Conservation (phyloP, 805 yeast species). For the Wickerhamiella alocasiicola region DNA sequence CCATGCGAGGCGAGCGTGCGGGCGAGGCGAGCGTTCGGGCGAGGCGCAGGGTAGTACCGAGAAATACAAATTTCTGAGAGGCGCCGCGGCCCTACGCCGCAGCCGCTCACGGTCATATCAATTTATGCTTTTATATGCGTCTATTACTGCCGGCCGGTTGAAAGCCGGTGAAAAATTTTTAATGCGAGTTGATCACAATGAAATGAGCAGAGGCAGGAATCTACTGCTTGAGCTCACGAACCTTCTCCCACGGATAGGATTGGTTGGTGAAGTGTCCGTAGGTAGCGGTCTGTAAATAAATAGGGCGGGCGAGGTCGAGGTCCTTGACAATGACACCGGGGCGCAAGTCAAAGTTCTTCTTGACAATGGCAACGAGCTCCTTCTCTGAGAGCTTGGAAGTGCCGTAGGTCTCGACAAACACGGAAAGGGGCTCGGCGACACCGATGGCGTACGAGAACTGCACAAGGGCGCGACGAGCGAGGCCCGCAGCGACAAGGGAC, state of each 20-base stretch:
- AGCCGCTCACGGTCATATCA: too few relatives aligned
- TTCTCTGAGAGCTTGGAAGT: conserved; percentile 82
- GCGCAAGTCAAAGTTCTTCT: conserved; percentile 94
- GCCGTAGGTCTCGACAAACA: conserved; percentile 96
- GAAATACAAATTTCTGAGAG: background rate
- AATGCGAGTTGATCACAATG: conserved; percentile 8
- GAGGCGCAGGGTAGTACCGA: background rate
- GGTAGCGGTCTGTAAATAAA: conserved; percentile 96
- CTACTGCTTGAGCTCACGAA: conserved; percentile 44
- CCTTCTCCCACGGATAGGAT: conserved; percentile 97
- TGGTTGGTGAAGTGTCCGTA: conserved; percentile 99
- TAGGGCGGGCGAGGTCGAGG: conserved; percentile 96
- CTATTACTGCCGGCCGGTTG: conserved; percentile 11
- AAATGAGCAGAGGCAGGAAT: too few relatives aligned
- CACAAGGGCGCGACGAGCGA: conserved; percentile 93
- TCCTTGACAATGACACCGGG: conserved; percentile 98
- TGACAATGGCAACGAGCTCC: conserved; percentile 82
- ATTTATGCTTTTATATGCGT: too few relatives aligned
- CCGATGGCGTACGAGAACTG: conserved; percentile 99
- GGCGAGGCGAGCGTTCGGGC: background rate
- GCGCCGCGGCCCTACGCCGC: too few relatives aligned
- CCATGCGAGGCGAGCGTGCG: background rate
- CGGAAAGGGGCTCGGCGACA: conserved; percentile 98
- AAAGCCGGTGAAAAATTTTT: background rate
- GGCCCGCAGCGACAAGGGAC: conserved; percentile 87